A percentile compares a stretch with the other conserved stretches of the same genome.
phyloP scores from a whole-genome alignment of 2,329 filamentous ascomycete species.

The Magnaporthiopsis poae region DNA sequence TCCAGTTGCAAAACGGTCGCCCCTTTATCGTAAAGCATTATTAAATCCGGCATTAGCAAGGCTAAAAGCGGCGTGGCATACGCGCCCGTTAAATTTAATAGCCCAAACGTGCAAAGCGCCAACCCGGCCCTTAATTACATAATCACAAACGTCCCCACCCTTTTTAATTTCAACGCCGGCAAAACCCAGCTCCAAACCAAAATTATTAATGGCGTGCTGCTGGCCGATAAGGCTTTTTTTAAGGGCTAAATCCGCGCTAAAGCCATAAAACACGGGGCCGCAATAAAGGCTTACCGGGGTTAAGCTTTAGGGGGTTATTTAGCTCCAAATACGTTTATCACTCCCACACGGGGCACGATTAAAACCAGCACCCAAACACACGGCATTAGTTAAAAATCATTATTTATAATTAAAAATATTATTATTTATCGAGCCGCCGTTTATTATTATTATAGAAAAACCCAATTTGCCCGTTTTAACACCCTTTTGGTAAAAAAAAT shows the following conservation, averaged over 20 bases:
- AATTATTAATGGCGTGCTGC: constrained; percentile 36
- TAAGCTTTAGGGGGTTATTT: constrained; percentile 22
- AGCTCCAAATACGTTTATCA: constrained; percentile 15
- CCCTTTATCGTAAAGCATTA: constrained; percentile 38
- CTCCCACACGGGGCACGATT: not conserved
- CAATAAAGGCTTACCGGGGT: constrained; percentile 20
- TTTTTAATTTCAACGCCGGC: constrained; percentile 47
- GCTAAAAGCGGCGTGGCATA: constrained; percentile 46
- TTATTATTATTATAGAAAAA: no score
- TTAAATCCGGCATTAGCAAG: constrained; percentile 44
- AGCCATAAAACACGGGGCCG: constrained; percentile 39
- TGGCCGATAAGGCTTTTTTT: constrained; percentile 40
- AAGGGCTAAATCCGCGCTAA: constrained; percentile 44
- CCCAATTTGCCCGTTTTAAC: no score
- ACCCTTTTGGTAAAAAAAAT: no score
- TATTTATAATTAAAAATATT: not conserved
- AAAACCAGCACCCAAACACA: not conserved
- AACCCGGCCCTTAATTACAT: constrained; percentile 44
- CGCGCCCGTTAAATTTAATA: constrained; percentile 46
- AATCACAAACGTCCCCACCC: constrained; percentile 48
- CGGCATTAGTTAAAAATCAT: not conserved
- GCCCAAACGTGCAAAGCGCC: constrained; percentile 44
- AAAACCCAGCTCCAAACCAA: constrained; percentile 41
- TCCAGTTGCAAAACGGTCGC: constrained; percentile 40
- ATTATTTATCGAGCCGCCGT: not conserved